These are phyloP conservation scores for Lentinus polychrous DNA, from an alignment of 1,284 basidiomycete genomes.

Conservation along the genomic window DNA sequence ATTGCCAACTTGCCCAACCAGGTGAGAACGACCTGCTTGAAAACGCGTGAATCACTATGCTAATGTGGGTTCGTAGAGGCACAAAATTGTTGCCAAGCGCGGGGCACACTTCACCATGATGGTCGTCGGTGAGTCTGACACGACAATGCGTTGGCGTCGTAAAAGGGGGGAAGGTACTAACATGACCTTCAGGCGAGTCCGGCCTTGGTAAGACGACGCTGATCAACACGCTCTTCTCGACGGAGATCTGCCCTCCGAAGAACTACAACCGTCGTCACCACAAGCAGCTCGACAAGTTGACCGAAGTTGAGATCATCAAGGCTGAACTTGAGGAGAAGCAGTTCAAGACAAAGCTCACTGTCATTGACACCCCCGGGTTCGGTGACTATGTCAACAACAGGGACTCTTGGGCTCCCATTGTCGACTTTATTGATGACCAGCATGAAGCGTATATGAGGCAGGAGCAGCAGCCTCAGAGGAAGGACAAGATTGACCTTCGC, in stretches of 20 bases:
- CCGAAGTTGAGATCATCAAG: constrained; percentile 95
- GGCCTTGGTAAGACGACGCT: constrained; percentile 93
- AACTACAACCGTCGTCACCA: constrained; percentile 89
- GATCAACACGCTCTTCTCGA: constrained; percentile 99
- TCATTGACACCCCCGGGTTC: constrained; percentile 98
- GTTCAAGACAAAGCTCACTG: constrained; percentile 98
- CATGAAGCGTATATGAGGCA: constrained; percentile 99
- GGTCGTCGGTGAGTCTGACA: constrained; percentile 81
- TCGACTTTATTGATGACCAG: constrained; percentile 99
- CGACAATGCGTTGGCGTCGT: constrained; percentile 45
- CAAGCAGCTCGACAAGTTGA: constrained; percentile 98
- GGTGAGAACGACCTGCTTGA: constrained; percentile 38
- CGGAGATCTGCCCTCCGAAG: constrained; percentile 89
- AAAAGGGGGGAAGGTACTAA: constrained; percentile 1
- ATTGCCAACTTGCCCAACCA: constrained; percentile 97
- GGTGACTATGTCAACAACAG: constrained; percentile 99
- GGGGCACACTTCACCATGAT: constrained; percentile 99
- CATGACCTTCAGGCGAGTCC: constrained; percentile 67
- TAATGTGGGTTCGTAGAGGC: constrained; percentile 49
- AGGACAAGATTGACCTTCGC: constrained; percentile 89
- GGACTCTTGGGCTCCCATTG: constrained; percentile 96
- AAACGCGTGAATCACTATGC: constrained; percentile 8
- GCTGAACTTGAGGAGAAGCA: constrained; percentile 97
- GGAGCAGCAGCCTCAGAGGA: constrained; percentile 95
- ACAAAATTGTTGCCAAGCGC: constrained; percentile 95